Evolutionary conservation across 768 basidiomycete genomes (phyloP).

Genomic region (Cytidiella melzeri): DNA sequence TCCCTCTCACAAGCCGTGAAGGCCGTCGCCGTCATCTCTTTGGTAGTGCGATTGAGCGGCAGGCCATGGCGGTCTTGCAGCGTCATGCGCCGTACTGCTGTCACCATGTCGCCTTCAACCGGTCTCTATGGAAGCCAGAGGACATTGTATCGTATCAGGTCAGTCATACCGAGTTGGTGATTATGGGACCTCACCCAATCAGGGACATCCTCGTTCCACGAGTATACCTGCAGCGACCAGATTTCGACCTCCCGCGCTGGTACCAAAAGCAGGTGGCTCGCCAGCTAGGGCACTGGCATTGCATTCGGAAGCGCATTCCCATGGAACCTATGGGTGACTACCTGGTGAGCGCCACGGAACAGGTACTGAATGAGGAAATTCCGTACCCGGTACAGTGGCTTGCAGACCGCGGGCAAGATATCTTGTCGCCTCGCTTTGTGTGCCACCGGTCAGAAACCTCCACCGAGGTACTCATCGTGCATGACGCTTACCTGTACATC

Average conservation of each 20-base stretch:
- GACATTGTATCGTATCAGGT: no score
- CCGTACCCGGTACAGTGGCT: background rate
- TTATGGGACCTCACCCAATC: background rate
- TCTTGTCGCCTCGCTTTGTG: background rate
- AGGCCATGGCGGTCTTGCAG: background rate
- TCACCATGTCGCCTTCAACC: conserved; percentile 1
- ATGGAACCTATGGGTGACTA: background rate
- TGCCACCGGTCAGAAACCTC: no score
- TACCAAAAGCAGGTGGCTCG: background rate
- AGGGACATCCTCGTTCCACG: background rate
- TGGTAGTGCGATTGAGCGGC: no score
- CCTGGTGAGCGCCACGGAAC: background rate
- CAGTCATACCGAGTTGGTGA: background rate
- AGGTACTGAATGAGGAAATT: no score
- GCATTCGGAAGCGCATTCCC: background rate
- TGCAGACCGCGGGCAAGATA: background rate
- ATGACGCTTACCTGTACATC: conserved; percentile 3
- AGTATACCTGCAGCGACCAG: background rate
- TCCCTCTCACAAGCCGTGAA: no score
- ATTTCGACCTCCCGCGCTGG: conserved; percentile 5
- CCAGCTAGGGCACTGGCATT: background rate
- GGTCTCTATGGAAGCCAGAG: background rate
- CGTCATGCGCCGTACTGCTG: no score
- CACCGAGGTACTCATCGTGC: background rate
- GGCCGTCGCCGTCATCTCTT: background rate